Percentiles rank a stretch among this genome's conserved stretches.
Evolutionary conservation across 2,329 filamentous ascomycete genomes (phyloP).

Genomic region (Scytalidium sp.): DNA sequence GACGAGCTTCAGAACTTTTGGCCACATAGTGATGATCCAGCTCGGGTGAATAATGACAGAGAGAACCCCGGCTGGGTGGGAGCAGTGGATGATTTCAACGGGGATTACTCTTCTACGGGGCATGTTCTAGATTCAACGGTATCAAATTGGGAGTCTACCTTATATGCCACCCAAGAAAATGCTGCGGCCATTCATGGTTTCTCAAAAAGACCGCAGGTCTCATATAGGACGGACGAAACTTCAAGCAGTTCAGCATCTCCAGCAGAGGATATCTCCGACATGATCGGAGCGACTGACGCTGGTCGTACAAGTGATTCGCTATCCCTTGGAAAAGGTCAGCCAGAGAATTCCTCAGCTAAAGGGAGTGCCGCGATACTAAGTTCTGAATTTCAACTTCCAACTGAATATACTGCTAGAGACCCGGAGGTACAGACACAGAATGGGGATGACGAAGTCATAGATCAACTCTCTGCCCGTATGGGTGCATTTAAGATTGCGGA

Average conservation of each 20-base stretch:
- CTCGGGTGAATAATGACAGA: neutral
- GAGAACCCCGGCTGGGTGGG: neutral
- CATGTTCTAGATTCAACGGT: neutral
- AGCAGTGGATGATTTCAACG: neutral
- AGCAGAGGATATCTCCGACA: neutral
- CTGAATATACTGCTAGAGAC: neutral
- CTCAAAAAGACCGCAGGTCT: neutral
- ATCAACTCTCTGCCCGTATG: slow-evolving; percentile 6
- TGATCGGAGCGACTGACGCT: neutral
- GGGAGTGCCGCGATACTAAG: neutral
- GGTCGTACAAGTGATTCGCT: neutral
- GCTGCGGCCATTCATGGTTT: neutral
- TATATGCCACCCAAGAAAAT: neutral
- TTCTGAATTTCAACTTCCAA: neutral
- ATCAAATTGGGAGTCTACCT: neutral
- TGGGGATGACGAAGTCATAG: slow-evolving; percentile 5
- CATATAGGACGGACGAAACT: neutral
- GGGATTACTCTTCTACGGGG: neutral
- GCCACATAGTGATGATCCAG: neutral
- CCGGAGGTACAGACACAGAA: neutral
- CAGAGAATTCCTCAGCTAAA: neutral
- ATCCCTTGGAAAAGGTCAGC: neutral
- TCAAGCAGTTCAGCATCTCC: neutral
- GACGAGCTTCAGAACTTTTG: neutral
- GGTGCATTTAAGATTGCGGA: slow-evolving; percentile 11